Base-by-base conservation (phyloP, 2,329 filamentous ascomycete genomes). In the Penicillium vulpinum region DNA sequence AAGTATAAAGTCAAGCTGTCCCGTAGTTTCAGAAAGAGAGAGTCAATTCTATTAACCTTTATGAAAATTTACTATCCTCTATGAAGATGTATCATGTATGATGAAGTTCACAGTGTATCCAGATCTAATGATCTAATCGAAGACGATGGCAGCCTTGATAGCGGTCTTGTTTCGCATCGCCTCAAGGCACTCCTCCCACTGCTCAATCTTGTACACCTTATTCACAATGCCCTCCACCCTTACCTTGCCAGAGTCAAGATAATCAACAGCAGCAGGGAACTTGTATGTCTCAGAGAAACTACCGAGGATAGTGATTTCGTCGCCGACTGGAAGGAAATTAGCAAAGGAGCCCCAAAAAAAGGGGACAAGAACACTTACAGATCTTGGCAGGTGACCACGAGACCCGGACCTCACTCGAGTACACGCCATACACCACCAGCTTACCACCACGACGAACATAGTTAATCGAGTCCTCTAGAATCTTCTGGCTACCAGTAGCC, bases 231-330 rank as follows among this genome's bases (percentile, higher is more conserved):
- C 87, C 51, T 81, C 77, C 49, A 88, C 74, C 60, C 72, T 74
- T 41, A 78, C 70, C 65, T 77, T 75, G 44, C 73, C 75, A 3
- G 69, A 72, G 62, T 78, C 76, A 46, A 81, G 73, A 61, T 83
- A 83, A 64, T 81, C 78, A 60, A 83, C 81, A 43, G 81, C 81
- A 46, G 81, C 79, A 18, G 81, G 86, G 80, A 89, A 88, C 81
- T 88, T 89, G 75, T 86, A 88, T 24, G 86, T 88, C 73, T 90
- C 87, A 46, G 85, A 89, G 77, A 90, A 91, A 51, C 84, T 88
- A 26, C 88, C 87, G 52, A 90, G 77, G 63, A 91, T 88, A 63
- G 86, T 89, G 65, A 91, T 88, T 73, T 90, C 88, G 61, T 83
- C 79, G 40, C 79, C 79, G 40, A 78, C 73, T 75, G 47, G 2